Base-by-base conservation (phyloP, 2,329 filamentous ascomycete species). In the Hymenoscyphus salicellus region DNA sequence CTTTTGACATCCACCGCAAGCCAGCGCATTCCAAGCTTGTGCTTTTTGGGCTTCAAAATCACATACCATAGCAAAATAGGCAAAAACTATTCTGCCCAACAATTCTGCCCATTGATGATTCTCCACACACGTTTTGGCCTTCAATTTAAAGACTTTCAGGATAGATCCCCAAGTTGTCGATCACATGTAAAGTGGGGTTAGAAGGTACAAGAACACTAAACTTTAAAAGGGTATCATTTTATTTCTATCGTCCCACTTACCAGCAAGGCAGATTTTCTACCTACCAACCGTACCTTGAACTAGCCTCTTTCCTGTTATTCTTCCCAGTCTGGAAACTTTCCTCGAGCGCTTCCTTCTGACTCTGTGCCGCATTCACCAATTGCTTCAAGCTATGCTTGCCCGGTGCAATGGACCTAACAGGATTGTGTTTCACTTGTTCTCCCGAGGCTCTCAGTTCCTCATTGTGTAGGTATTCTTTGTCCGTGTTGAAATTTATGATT, bases 331-430 rank as follows among this genome's bases (percentile, higher is more conserved):
- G 92, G 80, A 97, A 97, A 75, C 91, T 93, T 74, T 98, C 94
- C 78, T 97, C 93, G 70, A 97, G 79, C 2, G 92, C 93, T 11
- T 96, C 92, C 74, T 88, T 88, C 78, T 98, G 93, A 67, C 83
- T 91, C 70, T 87, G 87, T 30, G 91, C 93, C 66, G 90, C 90
- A 77, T 87, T 92, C 70, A 98, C 90, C 71, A 98, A 82, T 79
- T 97, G 93, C 74, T 89, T 88, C 76, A 98, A 81, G 72, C 86
- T 96, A 78, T 97, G 93, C 80, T 97, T 97, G 65, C 92, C 91
- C 3, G 93, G 90, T 28, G 91, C 88, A 74, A 97, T 89, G 2
- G 89, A 81, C 60, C 92, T 89, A 63, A 97, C 89, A 7, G 93
- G 91, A 72, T 94, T 93, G 78, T 96, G 90, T 59, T 87, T 84